Base-by-base conservation (phyloP, 177 flowering plant genomes). In the Tripterygium wilfordii region DNA sequence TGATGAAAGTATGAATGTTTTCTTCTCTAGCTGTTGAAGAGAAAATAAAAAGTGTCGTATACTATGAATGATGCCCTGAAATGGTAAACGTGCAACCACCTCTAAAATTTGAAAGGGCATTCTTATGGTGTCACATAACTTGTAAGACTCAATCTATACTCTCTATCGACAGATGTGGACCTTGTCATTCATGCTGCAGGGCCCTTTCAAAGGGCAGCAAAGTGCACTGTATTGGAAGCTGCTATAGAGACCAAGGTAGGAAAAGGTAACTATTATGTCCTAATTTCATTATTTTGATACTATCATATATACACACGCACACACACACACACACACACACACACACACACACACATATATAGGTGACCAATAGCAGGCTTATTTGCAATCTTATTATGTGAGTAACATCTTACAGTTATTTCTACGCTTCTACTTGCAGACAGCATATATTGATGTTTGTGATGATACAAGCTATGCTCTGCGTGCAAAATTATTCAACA, bases 121-220 rank as follows among this genome's bases (percentile, higher is more conserved):
- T 30, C 25, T 40, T 2, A 17, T 23, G 2, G 9, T 5, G 4
- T 20, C 19, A 18, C 9, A 36, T 12, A 36, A 36, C 39, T 33
- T 29, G 28, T 43, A 6, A 31, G 5, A 44, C 29, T 48, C 15
- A 22, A 20, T 7, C 15, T 35, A 14, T 26, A 15, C 4, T 5
- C 10, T 49, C 51, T 39, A 46, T 36, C 33, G 65, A 63, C 72
- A 88, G 98, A 77, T 65, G 94, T 80, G 57, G 95, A 92, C 79
- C 83, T 92, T 51, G 95, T 88, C 15, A 72, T 92, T 59, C 98
- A 92, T 68, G 56, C 95, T 25, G 95, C 98, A 8, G 98, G 98
- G 9, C 98, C 98, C 55, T 92, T 92, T 58, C 98, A 88, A 51
- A 85, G 75, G 64, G 53, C 75, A 15, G 71, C 77, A 54, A 82